Conservation (phyloP, 176 grass and related monocot genomes). For the Pharus latifolius region DNA sequence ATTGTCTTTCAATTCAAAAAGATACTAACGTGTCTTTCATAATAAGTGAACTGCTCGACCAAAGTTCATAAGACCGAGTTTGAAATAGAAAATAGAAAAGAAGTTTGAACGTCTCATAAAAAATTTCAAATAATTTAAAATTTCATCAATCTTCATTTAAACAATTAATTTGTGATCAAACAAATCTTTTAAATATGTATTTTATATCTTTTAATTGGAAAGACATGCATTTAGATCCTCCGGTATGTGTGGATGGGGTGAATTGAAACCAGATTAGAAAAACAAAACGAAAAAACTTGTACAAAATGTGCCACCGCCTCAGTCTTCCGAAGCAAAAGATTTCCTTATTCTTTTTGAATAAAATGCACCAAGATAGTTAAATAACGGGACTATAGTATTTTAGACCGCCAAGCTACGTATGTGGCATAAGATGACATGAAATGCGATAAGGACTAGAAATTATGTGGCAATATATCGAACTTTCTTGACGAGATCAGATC, state of each 20-base stretch:
- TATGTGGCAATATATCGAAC: not conserved
- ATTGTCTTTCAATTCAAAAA: too few species aligned
- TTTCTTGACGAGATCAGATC: slow-evolving; percentile 48
- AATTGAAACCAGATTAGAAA: slow-evolving; percentile 8
- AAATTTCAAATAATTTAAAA: too few species aligned
- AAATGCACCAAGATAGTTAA: not conserved
- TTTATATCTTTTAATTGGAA: too few species aligned
- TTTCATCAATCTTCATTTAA: too few species aligned
- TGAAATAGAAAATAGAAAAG: too few species aligned
- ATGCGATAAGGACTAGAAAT: slow-evolving; percentile 15
- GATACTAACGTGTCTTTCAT: too few species aligned
- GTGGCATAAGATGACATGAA: not conserved
- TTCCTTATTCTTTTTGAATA: not conserved
- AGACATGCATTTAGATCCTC: too few species aligned
- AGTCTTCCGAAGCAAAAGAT: slow-evolving; percentile 9
- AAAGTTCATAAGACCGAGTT: too few species aligned
- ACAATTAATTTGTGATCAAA: too few species aligned
- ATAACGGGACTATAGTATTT: not conserved
- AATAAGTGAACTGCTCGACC: too few species aligned
- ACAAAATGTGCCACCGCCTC: not conserved
- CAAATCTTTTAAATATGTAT: too few species aligned
- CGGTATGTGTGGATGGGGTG: not conserved
- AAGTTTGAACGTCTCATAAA: too few species aligned
- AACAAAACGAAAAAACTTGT: not conserved
- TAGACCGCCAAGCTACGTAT: not conserved